These are phyloP conservation scores for Phylloporus sp. DNA, from an alignment of 768 basidiomycete species.

Conservation along the genomic window DNA sequence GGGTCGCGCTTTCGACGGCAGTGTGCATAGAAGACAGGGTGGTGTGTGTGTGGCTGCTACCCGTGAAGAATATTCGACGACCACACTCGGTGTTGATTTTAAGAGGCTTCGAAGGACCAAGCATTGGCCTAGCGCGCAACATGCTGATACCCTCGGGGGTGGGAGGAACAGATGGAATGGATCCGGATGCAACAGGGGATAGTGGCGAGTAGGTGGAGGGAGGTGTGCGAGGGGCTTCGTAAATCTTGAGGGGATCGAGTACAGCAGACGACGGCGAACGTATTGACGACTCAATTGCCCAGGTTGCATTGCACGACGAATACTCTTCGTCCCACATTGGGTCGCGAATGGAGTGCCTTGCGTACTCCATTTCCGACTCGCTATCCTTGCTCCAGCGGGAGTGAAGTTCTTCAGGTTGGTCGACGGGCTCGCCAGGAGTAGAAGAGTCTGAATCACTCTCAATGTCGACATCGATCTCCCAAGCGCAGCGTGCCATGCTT, in stretches of 20 bases:
- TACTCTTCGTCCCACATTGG: slow-evolving; percentile 33
- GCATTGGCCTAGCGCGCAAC: slow-evolving; percentile 35
- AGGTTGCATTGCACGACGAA: slow-evolving; percentile 50
- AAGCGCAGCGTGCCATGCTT: slow-evolving; percentile 72
- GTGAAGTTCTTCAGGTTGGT: slow-evolving; percentile 37
- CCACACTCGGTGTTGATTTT: slow-evolving; percentile 55
- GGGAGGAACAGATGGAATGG: slow-evolving; percentile 45
- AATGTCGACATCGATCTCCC: slow-evolving; percentile 68
- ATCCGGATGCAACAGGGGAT: slow-evolving; percentile 37
- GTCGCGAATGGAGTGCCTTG: slow-evolving; percentile 28
- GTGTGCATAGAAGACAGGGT: slow-evolving; percentile 69
- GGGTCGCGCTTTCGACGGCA: slow-evolving; percentile 59
- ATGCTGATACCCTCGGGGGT: slow-evolving; percentile 55
- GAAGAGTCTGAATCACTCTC: slow-evolving; percentile 62
- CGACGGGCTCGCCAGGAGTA: slow-evolving; percentile 40
- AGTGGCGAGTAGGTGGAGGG: slow-evolving; percentile 49
- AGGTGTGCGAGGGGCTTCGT: slow-evolving; percentile 47
- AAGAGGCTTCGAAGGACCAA: slow-evolving; percentile 40
- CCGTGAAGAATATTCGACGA: slow-evolving; percentile 34
- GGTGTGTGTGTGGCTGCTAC: slow-evolving; percentile 42
- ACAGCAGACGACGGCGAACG: slow-evolving; percentile 42
- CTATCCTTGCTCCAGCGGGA: slow-evolving; percentile 61
- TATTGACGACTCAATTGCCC: slow-evolving; percentile 50
- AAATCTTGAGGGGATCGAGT: slow-evolving; percentile 38
- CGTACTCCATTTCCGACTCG: slow-evolving; percentile 34